These are phyloP conservation scores for Salvia splendens DNA, from an alignment of 257 asterid genomes.

Conservation along the genomic window DNA sequence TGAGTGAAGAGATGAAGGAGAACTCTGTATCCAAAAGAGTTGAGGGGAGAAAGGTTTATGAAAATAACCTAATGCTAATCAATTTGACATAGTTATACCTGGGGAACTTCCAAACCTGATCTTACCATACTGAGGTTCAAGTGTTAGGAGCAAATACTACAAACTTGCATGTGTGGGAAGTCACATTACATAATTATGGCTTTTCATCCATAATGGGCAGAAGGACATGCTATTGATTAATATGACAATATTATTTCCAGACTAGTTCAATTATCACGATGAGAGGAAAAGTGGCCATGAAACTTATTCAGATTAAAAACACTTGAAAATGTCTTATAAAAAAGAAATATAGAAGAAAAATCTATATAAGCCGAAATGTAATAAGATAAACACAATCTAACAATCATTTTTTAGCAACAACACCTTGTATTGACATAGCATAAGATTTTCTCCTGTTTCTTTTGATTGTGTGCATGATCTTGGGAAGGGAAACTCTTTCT, in stretches of 20 bases:
- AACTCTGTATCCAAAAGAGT: conserved; percentile 38
- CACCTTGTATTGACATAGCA: not conserved
- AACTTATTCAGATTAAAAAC: not conserved
- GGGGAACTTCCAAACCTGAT: conserved; percentile 41
- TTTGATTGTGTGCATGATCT: not conserved
- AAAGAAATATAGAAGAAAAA: not conserved
- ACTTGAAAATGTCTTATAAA: conserved; percentile 10
- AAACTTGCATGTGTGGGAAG: conserved; percentile 20
- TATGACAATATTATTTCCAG: not conserved
- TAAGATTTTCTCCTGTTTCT: not conserved
- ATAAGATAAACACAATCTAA: not conserved
- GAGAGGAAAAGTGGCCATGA: not conserved
- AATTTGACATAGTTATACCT: conserved; percentile 44
- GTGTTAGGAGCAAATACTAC: conserved; percentile 24
- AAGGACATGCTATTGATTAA: conserved; percentile 15
- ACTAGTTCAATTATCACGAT: conserved; percentile 2
- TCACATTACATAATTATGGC: conserved; percentile 16
- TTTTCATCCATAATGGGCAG: conserved; percentile 12
- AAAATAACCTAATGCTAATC: conserved; percentile 43
- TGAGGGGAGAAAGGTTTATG: conserved; percentile 36
- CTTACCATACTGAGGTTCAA: conserved; percentile 34
- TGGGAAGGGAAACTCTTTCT: not conserved
- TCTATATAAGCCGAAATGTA: not conserved
- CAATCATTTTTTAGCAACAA: not conserved
- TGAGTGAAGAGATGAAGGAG: conserved; percentile 39